phyloP scores from a whole-genome alignment of 768 basidiomycete genomes.

The Mycena chlorophos region DNA sequence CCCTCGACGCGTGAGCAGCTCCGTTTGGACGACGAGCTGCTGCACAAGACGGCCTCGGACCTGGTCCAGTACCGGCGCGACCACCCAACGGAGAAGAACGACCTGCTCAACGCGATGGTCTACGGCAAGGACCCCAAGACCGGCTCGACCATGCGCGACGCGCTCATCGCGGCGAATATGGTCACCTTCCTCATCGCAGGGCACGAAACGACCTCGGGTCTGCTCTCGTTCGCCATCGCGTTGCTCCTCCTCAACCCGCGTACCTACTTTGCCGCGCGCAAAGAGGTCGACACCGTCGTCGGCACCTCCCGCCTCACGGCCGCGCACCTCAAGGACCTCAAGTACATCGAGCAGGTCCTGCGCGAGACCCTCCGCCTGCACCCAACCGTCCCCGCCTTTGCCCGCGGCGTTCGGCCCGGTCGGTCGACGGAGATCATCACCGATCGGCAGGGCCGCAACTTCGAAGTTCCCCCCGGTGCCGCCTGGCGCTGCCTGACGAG shows the following conservation, averaged over 20 bases:
- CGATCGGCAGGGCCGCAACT: conserved; percentile 40
- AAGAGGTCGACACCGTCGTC: conserved; percentile 47
- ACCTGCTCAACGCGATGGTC: conserved; percentile 48
- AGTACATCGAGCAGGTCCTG: conserved; percentile 14
- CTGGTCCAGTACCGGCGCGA: conserved; percentile 40
- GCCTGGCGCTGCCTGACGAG: conserved; percentile 30
- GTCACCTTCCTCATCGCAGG: conserved; percentile 52
- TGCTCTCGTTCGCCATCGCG: conserved; percentile 43
- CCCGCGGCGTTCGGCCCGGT: conserved; percentile 33
- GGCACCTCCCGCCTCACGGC: conserved; percentile 28
- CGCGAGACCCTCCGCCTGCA: conserved; percentile 41
- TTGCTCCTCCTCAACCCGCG: conserved; percentile 35
- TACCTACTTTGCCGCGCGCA: background rate
- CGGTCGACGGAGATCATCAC: conserved; percentile 31
- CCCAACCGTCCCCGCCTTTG: conserved; percentile 34
- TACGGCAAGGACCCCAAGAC: conserved; percentile 44
- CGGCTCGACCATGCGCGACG: conserved; percentile 39
- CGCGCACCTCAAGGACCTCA: background rate
- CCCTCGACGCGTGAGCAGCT: conserved; percentile 13
- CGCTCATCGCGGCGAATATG: conserved; percentile 41
- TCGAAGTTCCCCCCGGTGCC: conserved; percentile 35
- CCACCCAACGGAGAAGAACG: conserved; percentile 41
- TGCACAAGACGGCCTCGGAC: conserved; percentile 42
- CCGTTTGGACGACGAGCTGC: conserved; percentile 37
- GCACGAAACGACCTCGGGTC: conserved; percentile 25